phyloP scores from a whole-genome alignment of 176 grass and related monocot genomes.

The Elaeis guineensis region DNA sequence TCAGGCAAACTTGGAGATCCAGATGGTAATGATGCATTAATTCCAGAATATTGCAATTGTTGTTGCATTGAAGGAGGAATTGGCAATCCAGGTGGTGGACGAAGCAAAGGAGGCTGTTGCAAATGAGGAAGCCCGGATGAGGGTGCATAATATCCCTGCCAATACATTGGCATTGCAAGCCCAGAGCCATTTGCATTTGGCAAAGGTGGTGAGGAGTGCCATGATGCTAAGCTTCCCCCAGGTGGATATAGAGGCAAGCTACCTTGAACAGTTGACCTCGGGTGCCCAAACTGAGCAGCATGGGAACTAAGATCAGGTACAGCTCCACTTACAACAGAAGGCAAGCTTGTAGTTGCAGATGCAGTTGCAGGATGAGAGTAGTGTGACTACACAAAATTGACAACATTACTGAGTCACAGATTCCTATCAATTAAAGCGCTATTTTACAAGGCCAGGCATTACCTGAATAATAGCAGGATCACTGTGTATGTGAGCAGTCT shows the following conservation, averaged over 20 bases:
- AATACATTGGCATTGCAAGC: conserved; percentile 54
- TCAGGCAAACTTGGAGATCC: conserved; percentile 67
- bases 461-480: conserved; percentile 94
- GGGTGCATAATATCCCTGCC: conserved; percentile 60
- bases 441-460: conserved; percentile 7
- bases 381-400: conserved; percentile 47
- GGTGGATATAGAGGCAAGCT: conserved; percentile 62
- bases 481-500: conserved; percentile 46
- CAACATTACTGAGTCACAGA: too few relatives aligned
- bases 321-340: conserved; percentile 46
- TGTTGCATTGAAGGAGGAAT: conserved; percentile 39
- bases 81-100: conserved; percentile 43
- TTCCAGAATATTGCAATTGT: conserved; percentile 44
- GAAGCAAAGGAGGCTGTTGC: conserved; percentile 51
- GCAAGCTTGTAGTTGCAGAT: conserved; percentile 44
- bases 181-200: conserved; percentile 37
- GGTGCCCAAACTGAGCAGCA: conserved; percentile 44
- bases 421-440: not conserved
- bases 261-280: conserved; percentile 54
- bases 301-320: conserved; percentile 35
- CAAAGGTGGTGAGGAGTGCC: conserved; percentile 39
- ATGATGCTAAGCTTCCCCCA: conserved; percentile 30
- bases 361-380: conserved; percentile 30
- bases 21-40: conserved; percentile 43
- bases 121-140: conserved; percentile 57